Evolutionary conservation across 2,329 filamentous ascomycete genomes (phyloP).

Genomic region (Paraconiothyrium brasiliense): DNA sequence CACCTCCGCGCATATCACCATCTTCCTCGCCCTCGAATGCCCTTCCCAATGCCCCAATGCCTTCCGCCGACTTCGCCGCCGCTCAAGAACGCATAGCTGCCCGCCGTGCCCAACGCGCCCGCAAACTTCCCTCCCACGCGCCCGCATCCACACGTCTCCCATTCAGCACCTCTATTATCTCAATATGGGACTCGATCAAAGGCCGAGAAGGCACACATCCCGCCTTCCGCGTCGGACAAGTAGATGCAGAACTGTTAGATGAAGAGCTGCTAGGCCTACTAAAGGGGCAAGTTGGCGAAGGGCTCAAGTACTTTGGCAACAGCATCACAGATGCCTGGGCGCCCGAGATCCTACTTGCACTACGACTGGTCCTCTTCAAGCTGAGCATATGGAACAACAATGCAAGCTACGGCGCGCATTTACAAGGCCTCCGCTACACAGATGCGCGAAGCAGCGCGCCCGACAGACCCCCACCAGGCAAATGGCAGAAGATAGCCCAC

Average conservation of each 20-base stretch:
- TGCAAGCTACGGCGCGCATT: slow-evolving; percentile 89
- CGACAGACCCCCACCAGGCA: slow-evolving; percentile 73
- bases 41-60: slow-evolving; percentile 39
- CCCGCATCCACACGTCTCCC: slow-evolving; percentile 56
- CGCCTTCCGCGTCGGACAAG: slow-evolving; percentile 91
- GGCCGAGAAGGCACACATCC: slow-evolving; percentile 82
- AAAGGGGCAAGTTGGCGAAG: slow-evolving; percentile 86
- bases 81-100: slow-evolving; percentile 87
- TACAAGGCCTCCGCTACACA: slow-evolving; percentile 90
- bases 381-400: slow-evolving; percentile 96
- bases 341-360: slow-evolving; percentile 79
- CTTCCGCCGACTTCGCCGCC: slow-evolving; percentile 78
- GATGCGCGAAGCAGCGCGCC: slow-evolving; percentile 72
- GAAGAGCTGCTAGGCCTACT: slow-evolving; percentile 90
- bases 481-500: slow-evolving; percentile 83
- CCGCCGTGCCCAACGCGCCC: slow-evolving; percentile 80
- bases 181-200: slow-evolving; percentile 75
- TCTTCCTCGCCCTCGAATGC: background rate
- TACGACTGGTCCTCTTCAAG: slow-evolving; percentile 88
- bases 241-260: slow-evolving; percentile 94
- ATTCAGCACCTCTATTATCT: slow-evolving; percentile 59
- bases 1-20: slow-evolving; percentile 8
- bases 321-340: slow-evolving; percentile 87
- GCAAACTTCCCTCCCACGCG: slow-evolving; percentile 60
- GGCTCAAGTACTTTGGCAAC: slow-evolving; percentile 81